Evolutionary conservation across 345 rosid species (phyloP).

Genomic region (Eucalyptus victrix): DNA sequence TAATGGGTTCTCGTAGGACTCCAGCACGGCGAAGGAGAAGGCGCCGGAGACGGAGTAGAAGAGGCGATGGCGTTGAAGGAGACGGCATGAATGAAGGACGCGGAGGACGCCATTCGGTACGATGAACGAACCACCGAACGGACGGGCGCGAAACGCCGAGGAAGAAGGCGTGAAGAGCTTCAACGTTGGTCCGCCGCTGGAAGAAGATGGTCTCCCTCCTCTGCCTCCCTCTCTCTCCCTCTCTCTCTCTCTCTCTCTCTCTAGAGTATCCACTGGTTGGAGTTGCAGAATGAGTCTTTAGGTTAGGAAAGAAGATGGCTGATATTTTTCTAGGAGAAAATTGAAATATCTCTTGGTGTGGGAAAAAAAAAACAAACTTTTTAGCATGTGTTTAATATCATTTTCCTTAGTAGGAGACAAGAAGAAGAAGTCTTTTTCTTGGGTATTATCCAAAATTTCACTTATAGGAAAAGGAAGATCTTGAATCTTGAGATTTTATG

Average conservation of each 20-base stretch:
- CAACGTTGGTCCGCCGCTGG: background rate
- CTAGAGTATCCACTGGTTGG: background rate
- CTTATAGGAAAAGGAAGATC: background rate
- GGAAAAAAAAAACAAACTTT: background rate
- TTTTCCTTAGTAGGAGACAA: background rate
- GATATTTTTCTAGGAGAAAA: background rate
- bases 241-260: background rate
- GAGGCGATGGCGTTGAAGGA: background rate
- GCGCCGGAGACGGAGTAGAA: conserved; percentile 16
- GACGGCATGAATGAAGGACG: conserved; percentile 7
- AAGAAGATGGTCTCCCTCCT: background rate
- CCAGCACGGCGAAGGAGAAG: background rate
- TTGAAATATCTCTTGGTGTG: background rate
- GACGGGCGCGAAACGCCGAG: background rate
- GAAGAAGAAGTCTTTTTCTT: background rate
- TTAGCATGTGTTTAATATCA: background rate
- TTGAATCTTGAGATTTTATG: background rate
- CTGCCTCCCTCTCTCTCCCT: background rate
- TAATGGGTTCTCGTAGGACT: conserved; percentile 9
- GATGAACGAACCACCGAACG: background rate
- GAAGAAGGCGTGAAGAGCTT: background rate
- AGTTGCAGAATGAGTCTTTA: background rate
- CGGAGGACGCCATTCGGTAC: conserved; percentile 37
- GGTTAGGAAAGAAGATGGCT: background rate
- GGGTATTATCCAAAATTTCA: background rate